Base-by-base conservation (phyloP, 805 yeast genomes). In the Starmerella geochares region DNA sequence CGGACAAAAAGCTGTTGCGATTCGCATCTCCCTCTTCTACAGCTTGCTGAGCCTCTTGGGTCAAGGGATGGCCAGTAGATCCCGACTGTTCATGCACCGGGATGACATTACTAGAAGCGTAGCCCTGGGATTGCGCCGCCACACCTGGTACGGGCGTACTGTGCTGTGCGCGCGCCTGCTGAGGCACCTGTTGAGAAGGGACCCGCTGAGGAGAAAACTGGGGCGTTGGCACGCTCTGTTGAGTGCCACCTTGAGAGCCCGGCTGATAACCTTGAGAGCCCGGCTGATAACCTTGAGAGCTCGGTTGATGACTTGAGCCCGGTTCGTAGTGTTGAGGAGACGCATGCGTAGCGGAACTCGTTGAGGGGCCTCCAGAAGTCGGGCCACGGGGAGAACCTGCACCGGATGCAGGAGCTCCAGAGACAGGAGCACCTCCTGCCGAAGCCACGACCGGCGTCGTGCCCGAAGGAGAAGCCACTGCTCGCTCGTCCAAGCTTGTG, bases 401-500 rank as follows among this genome's bases (percentile, higher is more conserved):
- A 37, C 32, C 43, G 19, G 24, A 21, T 21, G 41, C 33, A 20
- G 25, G 14, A 36, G n/a, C 27, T n/a, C 25, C 25, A 2, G 36
- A n/a, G 24, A 24, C 33, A 3, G 39, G 19, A 25, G 20, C 43
- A 27, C 14, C 40, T 11, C 13, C 24, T 35, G n/a, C n/a, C n/a
- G n/a, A n/a, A n/a, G n/a, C n/a, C n/a, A n/a, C n/a, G n/a, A n/a
- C n/a, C n/a, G n/a, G n/a, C n/a, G n/a, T n/a, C n/a, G n/a, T n/a
- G n/a, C n/a, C n/a, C n/a, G 29, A 27, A 27, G 44, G 40, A 25
- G 21, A 29, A 20, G 28, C 20, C 13, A 47, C 37, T 4, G 47
- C 19, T 11, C 35, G 35, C 46, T 47, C 45, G 14, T 38, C 33
- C 14, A 33, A 17, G 7, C 23, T 21, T 7, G 51, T 38, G 29